Evolutionary conservation across 192 early-diverging fungal species (phyloP).

Genomic region (Allomyces macrogynus): DNA sequence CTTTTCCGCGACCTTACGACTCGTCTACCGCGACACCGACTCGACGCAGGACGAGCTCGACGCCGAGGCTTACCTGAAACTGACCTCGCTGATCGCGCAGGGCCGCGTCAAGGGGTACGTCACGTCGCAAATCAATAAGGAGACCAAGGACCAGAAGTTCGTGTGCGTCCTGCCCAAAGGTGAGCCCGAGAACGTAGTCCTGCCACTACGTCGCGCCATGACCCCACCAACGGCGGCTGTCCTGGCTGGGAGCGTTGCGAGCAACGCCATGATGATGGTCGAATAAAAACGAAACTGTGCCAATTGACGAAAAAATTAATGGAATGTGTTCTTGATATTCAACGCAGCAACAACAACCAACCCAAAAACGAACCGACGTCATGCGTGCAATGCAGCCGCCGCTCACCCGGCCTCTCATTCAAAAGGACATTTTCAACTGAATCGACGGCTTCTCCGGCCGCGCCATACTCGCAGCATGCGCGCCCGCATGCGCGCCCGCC

Average conservation of each 20-base stretch:
- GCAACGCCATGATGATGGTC: no score
- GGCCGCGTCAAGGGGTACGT: neutral
- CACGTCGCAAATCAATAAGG: neutral
- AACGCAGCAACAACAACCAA: no score
- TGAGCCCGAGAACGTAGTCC: neutral
- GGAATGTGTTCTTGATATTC: neutral
- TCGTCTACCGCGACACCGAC: neutral
- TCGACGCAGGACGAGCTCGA: neutral
- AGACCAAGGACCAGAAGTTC: neutral
- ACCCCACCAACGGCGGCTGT: no score
- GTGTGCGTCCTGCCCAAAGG: neutral
- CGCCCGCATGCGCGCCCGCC: neutral
- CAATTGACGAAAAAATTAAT: neutral
- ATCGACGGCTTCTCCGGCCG: neutral
- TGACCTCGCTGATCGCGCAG: neutral
- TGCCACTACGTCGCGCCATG: neutral
- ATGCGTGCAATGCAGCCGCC: no score
- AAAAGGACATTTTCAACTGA: slow-evolving; percentile 1
- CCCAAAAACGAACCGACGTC: no score
- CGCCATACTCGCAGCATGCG: neutral
- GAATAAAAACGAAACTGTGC: neutral
- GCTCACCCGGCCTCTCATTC: neutral
- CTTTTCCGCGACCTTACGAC: no score
- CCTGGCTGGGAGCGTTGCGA: no score
- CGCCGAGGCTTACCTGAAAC: neutral